A percentile compares a stretch with the other conserved stretches of the same genome.
phyloP scores from a whole-genome alignment of 2,329 filamentous ascomycete genomes.

The Trichoderma sp. region DNA sequence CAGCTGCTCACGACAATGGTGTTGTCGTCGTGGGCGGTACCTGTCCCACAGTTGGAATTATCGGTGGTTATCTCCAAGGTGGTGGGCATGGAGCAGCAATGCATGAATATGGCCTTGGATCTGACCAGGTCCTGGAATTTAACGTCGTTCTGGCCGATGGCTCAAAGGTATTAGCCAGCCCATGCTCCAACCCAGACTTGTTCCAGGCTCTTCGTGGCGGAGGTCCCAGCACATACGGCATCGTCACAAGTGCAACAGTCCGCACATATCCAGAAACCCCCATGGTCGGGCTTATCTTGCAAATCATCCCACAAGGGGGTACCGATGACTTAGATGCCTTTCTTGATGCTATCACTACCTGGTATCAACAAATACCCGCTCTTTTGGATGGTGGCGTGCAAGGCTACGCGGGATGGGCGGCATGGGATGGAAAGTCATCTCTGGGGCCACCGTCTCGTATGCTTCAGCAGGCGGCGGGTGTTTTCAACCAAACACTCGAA shows the following conservation, averaged over 20 bases:
- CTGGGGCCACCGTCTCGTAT: not conserved
- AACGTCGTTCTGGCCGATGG: slow-evolving; percentile 41
- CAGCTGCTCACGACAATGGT: slow-evolving; percentile 30
- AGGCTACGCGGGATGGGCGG: not conserved
- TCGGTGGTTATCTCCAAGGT: slow-evolving; percentile 40
- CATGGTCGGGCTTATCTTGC: not conserved
- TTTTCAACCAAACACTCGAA: not conserved
- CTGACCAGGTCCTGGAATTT: slow-evolving; percentile 44
- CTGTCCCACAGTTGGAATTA: slow-evolving; percentile 28
- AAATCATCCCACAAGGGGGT: not conserved
- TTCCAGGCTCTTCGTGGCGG: slow-evolving; percentile 41
- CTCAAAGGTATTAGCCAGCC: slow-evolving; percentile 33
- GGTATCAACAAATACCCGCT: not conserved
- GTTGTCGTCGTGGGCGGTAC: slow-evolving; percentile 38
- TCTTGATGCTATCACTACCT: not conserved
- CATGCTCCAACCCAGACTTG: slow-evolving; percentile 35
- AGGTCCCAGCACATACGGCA: slow-evolving; percentile 32
- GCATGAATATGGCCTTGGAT: slow-evolving; percentile 41
- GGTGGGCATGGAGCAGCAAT: slow-evolving; percentile 42
- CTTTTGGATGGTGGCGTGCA: not conserved
- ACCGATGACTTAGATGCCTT: not conserved
- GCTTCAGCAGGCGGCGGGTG: not conserved
- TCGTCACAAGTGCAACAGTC: slow-evolving; percentile 37
- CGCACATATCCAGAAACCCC: slow-evolving; percentile 30
- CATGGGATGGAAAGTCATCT: not conserved